Conservation (phyloP, 2,329 filamentous ascomycete species). For the Diaporthe sp. region DNA sequence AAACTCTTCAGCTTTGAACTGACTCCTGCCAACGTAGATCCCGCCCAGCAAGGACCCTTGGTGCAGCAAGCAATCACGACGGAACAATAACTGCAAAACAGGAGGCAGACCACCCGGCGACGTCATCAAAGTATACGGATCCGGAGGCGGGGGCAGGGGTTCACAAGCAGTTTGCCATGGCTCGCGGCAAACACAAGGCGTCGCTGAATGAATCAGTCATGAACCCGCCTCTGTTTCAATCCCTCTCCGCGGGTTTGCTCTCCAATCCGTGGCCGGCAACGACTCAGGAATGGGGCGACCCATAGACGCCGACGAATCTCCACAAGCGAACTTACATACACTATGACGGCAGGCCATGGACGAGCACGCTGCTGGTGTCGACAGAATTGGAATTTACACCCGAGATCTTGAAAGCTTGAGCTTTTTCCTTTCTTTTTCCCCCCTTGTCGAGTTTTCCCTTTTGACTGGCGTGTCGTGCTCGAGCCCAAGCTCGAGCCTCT, state of each 20-base stretch:
- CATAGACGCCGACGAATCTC: slow-evolving; percentile 28
- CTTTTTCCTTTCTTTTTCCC: neutral
- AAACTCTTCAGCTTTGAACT: slow-evolving; percentile 22
- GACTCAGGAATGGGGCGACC: slow-evolving; percentile 31
- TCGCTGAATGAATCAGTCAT: slow-evolving; percentile 26
- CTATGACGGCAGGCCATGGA: slow-evolving; percentile 1
- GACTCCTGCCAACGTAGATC: slow-evolving; percentile 6
- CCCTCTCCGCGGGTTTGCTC: neutral
- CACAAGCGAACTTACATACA: neutral
- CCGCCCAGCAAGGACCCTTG: slow-evolving; percentile 13
- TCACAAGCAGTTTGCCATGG: slow-evolving; percentile 12
- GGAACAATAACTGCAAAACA: neutral
- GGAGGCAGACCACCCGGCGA: neutral
- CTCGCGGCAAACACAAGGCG: slow-evolving; percentile 7
- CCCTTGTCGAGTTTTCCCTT: neutral
- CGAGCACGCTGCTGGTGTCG: neutral
- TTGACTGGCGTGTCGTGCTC: neutral
- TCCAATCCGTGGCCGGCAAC: slow-evolving; percentile 19
- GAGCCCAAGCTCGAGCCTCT: neutral
- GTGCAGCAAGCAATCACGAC: slow-evolving; percentile 20
- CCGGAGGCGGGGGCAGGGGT: neutral
- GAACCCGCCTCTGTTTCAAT: slow-evolving; percentile 26
- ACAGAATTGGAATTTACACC: slow-evolving; percentile 14
- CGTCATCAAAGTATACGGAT: neutral
- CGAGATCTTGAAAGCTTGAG: slow-evolving; percentile 8